These are phyloP conservation scores for Tripterygium wilfordii DNA, from an alignment of 177 flowering plant species.

Conservation along the genomic window DNA sequence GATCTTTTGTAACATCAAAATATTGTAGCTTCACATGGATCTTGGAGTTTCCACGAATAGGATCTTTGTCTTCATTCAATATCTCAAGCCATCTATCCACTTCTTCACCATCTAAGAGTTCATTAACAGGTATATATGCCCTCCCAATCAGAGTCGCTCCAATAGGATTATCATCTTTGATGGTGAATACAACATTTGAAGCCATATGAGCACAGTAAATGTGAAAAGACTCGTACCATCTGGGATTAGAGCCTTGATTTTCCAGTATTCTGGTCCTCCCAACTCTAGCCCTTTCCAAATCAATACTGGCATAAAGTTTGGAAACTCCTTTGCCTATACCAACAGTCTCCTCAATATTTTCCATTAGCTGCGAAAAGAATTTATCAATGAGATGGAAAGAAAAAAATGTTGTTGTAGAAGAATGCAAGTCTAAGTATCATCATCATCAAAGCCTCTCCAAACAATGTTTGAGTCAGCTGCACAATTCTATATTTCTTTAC, in stretches of 20 bases:
- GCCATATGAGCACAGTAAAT: slow-evolving; percentile 64
- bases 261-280: slow-evolving; percentile 55
- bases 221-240: slow-evolving; percentile 63
- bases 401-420: too few relatives aligned
- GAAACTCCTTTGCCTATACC: slow-evolving; percentile 55
- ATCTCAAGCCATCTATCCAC: slow-evolving; percentile 59
- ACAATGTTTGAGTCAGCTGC: too few relatives aligned
- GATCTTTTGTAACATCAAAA: slow-evolving; percentile 42
- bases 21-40: slow-evolving; percentile 63
- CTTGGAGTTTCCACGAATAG: slow-evolving; percentile 37
- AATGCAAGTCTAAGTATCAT: background rate
- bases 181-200: slow-evolving; percentile 48
- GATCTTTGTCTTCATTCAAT: slow-evolving; percentile 34
- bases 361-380: slow-evolving; percentile 25
- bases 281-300: slow-evolving; percentile 59
- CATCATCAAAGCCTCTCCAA: too few relatives aligned
- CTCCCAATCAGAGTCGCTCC: slow-evolving; percentile 67
- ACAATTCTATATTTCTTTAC: too few relatives aligned
- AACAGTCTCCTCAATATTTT: slow-evolving; percentile 43
- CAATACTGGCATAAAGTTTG: slow-evolving; percentile 57
- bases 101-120: slow-evolving; percentile 47
- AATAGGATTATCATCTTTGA: slow-evolving; percentile 66
- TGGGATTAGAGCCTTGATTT: slow-evolving; percentile 38
- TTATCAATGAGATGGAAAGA: background rate
- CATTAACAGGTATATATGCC: slow-evolving; percentile 55